Conservation (phyloP, 1,284 basidiomycete genomes). For the Cutaneotrichosporon sp. region DNA sequence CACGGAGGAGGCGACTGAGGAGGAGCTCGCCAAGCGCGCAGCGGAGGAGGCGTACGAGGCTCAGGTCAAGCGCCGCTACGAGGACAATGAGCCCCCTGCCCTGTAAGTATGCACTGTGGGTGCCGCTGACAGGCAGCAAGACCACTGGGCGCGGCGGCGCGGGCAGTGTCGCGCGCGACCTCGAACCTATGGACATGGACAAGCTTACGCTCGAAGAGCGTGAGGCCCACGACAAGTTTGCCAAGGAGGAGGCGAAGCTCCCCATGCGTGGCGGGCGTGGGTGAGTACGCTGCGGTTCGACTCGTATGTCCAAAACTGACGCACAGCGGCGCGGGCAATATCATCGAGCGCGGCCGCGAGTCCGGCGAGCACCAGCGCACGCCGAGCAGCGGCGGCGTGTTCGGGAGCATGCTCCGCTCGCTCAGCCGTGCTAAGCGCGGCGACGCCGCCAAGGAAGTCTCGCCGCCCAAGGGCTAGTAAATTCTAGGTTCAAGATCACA, state of each 20-base stretch:
- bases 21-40: constrained; percentile 23
- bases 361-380: constrained; percentile 31
- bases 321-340: constrained; percentile 43
- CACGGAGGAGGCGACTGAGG: constrained; percentile 29
- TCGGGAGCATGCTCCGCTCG: constrained; percentile 42
- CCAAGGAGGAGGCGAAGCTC: constrained; percentile 27
- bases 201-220: constrained; percentile 37
- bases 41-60: constrained; percentile 33
- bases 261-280: constrained; percentile 32
- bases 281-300: constrained; percentile 16
- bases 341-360: constrained; percentile 12
- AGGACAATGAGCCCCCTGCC: constrained; percentile 25
- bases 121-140: constrained; percentile 18
- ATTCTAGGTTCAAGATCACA: no score
- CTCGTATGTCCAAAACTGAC: not conserved
- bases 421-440: constrained; percentile 41
- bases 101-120: not conserved
- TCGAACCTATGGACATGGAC: constrained; percentile 27
- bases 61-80: constrained; percentile 33
- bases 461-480: no score
- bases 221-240: constrained; percentile 39
- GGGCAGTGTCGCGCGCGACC: constrained; percentile 33
- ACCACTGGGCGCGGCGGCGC: constrained; percentile 43
- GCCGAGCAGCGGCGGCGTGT: constrained; percentile 29
- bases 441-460: constrained; percentile 1